Evolutionary conservation across 1,284 basidiomycete genomes (phyloP).

Genomic region (Heterobasidion parviporum): DNA sequence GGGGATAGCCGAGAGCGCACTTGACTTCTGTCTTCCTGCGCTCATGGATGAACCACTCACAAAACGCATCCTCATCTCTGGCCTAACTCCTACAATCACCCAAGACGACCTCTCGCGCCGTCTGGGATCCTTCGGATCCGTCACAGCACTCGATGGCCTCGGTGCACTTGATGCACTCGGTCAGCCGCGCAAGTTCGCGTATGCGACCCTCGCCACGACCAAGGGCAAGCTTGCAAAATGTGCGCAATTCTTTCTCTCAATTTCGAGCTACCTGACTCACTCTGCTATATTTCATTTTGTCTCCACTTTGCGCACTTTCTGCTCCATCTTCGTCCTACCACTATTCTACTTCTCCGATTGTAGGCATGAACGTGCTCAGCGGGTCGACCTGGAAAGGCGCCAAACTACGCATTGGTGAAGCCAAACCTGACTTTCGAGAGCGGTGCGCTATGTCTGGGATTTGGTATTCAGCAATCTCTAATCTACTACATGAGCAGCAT

Average conservation of each 20-base stretch:
- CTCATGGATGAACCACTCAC: conserved; percentile 32
- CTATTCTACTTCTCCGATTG: no score
- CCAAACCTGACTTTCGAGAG: conserved; percentile 61
- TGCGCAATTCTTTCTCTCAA: conserved; percentile 24
- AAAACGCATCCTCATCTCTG: conserved; percentile 67
- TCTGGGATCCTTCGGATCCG: conserved; percentile 57
- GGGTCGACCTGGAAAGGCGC: conserved; percentile 78
- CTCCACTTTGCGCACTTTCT: neutral
- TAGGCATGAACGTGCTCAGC: conserved; percentile 67
- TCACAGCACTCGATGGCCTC: conserved; percentile 62
- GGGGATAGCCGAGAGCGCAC: no score
- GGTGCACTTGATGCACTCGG: conserved; percentile 57
- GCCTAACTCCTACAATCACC: conserved; percentile 58
- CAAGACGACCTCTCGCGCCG: conserved; percentile 48
- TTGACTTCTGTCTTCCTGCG: no score
- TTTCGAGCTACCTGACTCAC: neutral
- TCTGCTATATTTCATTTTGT: neutral
- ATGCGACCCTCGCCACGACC: conserved; percentile 64
- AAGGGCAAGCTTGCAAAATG: conserved; percentile 53
- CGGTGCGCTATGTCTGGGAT: conserved; percentile 30
- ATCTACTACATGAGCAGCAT: conserved; percentile 20
- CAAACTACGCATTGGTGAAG: conserved; percentile 74
- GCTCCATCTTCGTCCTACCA: no score
- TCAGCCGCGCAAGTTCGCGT: conserved; percentile 60
- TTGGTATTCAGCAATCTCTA: neutral